A percentile compares a stretch with the other conserved stretches of the same genome.
phyloP scores from a whole-genome alignment of 2,329 filamentous ascomycete species.

The Penicillium sp. region DNA sequence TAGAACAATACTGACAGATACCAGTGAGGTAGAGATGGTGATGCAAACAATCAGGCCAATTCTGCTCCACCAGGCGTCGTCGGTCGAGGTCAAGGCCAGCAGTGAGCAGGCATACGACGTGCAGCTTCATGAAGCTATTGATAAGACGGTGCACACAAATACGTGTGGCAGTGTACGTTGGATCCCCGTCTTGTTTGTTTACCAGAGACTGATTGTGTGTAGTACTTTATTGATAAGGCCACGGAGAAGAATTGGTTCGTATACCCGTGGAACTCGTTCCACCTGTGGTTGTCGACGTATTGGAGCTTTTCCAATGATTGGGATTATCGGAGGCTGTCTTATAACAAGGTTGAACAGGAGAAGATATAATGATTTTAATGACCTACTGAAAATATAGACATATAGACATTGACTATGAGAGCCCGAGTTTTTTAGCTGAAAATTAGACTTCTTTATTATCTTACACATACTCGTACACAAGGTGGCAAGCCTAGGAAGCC shows the following conservation, averaged over 20 bases:
- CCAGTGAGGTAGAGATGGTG: slow-evolving; percentile 16
- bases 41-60: slow-evolving; percentile 17
- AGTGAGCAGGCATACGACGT: slow-evolving; percentile 15
- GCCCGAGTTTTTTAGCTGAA: too few relatives aligned
- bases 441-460: too few relatives aligned
- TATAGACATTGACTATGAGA: too few relatives aligned
- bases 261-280: slow-evolving; percentile 20
- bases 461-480: not conserved
- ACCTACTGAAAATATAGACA: too few relatives aligned
- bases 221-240: slow-evolving; percentile 20
- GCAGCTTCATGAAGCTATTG: slow-evolving; percentile 13
- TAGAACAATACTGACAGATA: not conserved
- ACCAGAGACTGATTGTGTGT: not conserved
- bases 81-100: slow-evolving; percentile 17
- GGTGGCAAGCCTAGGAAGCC: not conserved
- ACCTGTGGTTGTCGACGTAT: slow-evolving; percentile 18
- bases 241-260: slow-evolving; percentile 21
- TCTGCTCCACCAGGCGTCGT: slow-evolving; percentile 8
- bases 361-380: too few relatives aligned
- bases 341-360: too few relatives aligned
- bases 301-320: slow-evolving; percentile 12
- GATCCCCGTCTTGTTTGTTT: not conserved
- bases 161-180: slow-evolving; percentile 16
- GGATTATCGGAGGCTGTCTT: too few relatives aligned
- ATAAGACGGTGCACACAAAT: slow-evolving; percentile 16